Percentiles rank a stretch among this genome's conserved stretches.
These are phyloP conservation scores for Cucurbitaria berberidis DNA, from an alignment of 2,329 filamentous ascomycete species.

Conservation along the genomic window DNA sequence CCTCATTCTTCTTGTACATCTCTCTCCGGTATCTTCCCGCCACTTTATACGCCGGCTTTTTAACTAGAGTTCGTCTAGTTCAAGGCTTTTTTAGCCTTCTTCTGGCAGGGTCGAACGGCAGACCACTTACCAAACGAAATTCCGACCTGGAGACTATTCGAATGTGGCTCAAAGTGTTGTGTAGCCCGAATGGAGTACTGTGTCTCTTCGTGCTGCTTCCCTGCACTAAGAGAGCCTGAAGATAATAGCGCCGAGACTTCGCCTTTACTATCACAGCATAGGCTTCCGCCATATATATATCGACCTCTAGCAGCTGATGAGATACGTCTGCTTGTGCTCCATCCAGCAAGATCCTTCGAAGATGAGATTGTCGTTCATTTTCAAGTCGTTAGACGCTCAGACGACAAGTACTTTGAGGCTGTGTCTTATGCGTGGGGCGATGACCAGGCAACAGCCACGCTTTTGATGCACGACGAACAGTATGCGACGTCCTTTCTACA, in stretches of 20 bases:
- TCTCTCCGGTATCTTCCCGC: background rate
- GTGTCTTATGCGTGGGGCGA: slow-evolving; percentile 1
- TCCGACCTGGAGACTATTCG: no score
- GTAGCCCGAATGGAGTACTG: background rate
- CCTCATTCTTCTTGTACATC: background rate
- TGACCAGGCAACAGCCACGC: background rate
- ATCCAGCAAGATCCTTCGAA: slow-evolving; percentile 1
- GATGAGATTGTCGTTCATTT: slow-evolving; percentile 1
- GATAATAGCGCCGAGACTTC: background rate
- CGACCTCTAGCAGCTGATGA: background rate
- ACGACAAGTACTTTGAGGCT: slow-evolving; percentile 2
- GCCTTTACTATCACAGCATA: background rate
- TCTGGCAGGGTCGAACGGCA: no score
- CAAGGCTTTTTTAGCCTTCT: background rate
- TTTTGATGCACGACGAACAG: background rate
- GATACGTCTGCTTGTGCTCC: slow-evolving; percentile 2
- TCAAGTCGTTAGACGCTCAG: background rate
- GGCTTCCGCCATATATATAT: background rate
- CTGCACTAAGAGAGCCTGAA: background rate
- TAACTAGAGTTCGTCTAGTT: background rate
- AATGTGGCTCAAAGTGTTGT: no score
- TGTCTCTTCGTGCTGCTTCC: background rate
- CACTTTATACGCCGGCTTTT: background rate
- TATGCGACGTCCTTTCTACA: background rate
- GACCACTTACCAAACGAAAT: no score